phyloP scores from a whole-genome alignment of 2,329 filamentous ascomycete genomes.

The Achaetomium macrosporum region DNA sequence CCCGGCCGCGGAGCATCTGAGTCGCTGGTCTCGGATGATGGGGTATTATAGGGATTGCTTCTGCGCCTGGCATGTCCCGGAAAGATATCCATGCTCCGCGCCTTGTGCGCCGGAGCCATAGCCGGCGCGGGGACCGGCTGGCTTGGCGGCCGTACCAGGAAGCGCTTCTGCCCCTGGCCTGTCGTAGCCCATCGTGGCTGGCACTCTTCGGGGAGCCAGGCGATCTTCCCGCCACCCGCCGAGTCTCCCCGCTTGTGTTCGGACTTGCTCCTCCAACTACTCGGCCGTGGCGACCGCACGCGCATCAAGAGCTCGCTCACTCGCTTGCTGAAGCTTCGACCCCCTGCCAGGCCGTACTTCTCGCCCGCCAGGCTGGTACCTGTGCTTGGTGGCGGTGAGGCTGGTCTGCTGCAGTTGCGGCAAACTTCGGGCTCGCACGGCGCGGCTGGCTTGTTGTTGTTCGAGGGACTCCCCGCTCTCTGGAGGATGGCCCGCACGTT shows the following conservation, averaged over 20 bases:
- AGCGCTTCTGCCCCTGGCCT: conserved; percentile 2
- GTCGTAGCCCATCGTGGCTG: conserved; percentile 16
- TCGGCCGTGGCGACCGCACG: conserved; percentile 11
- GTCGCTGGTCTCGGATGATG: conserved; percentile 8
- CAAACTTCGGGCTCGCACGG: conserved; percentile 15
- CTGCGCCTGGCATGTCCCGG: not conserved
- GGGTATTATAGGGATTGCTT: not conserved
- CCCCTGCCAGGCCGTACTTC: not conserved
- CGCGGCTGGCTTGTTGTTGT: conserved; percentile 6
- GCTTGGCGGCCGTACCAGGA: conserved; percentile 2
- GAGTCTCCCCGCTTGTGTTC: conserved; percentile 7
- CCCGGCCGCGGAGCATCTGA: conserved; percentile 10
- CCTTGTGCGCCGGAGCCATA: not conserved
- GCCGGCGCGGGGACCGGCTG: conserved; percentile 1
- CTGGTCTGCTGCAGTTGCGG: conserved; percentile 18
- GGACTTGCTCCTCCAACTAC: conserved; percentile 2
- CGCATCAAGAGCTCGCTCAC: conserved; percentile 16
- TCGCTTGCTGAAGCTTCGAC: conserved; percentile 12
- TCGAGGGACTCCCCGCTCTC: not conserved
- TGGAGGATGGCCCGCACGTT: conserved; percentile 18
- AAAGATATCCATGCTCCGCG: conserved; percentile 11
- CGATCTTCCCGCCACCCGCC: not conserved
- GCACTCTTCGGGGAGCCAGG: conserved; percentile 11
- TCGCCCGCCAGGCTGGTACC: conserved; percentile 2
- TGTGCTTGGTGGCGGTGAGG: conserved; percentile 6